These are phyloP conservation scores for Inonotus hispidus DNA, from an alignment of 1,284 basidiomycete species.

Conservation along the genomic window DNA sequence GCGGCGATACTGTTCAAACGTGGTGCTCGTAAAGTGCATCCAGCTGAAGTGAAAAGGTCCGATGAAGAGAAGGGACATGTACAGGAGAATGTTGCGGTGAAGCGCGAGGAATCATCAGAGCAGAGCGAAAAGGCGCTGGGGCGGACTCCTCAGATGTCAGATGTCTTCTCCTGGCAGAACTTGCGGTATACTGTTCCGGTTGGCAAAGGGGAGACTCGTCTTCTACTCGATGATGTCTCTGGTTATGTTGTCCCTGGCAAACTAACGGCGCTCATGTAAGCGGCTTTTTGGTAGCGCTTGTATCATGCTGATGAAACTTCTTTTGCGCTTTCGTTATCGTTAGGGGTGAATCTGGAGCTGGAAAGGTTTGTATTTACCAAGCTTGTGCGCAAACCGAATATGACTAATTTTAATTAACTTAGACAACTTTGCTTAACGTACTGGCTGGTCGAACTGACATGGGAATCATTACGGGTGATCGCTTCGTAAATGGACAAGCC, in stretches of 20 bases:
- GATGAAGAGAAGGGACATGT: constrained; percentile 28
- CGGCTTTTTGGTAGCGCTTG: neutral
- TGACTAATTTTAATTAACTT: constrained; percentile 26
- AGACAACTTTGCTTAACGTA: constrained; percentile 82
- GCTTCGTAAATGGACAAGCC: constrained; percentile 71
- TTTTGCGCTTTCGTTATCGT: neutral
- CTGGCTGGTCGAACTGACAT: constrained; percentile 75
- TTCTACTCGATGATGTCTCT: constrained; percentile 72
- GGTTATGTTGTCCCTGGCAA: constrained; percentile 83
- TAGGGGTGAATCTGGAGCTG: constrained; percentile 70
- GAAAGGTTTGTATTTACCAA: constrained; percentile 47
- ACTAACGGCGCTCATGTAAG: constrained; percentile 65
- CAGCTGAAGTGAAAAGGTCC: constrained; percentile 13
- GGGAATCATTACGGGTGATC: constrained; percentile 76
- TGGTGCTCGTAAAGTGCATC: constrained; percentile 15
- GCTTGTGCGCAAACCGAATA: neutral
- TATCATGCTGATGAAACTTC: neutral
- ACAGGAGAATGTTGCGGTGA: neutral
- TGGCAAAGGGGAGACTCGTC: constrained; percentile 46
- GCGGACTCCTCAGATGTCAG: constrained; percentile 27
- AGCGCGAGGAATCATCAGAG: neutral
- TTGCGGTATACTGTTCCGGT: constrained; percentile 59
- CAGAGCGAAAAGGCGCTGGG: constrained; percentile 20
- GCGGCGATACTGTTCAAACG: constrained; percentile 38
- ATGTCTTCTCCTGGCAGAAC: constrained; percentile 62